phyloP scores from a whole-genome alignment of 73 alveolate genomes.

The Paramecium sonneborni region DNA sequence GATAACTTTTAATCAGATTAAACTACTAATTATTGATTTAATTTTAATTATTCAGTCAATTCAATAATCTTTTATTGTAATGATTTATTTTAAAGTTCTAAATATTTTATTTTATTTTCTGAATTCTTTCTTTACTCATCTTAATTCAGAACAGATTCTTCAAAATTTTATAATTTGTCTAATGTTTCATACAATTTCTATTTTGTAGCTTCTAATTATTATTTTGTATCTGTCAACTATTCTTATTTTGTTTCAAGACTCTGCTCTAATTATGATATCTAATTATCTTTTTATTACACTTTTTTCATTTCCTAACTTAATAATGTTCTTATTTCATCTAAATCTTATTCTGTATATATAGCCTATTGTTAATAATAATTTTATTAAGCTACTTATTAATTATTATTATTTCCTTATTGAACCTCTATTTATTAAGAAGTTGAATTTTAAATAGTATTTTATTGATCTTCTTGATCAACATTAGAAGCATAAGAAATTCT shows the following conservation, averaged over 20 bases:
- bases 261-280: not conserved
- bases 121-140: not conserved
- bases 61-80: not conserved
- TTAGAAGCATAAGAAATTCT: not conserved
- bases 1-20: constrained; percentile 23
- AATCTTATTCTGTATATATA: constrained; percentile 10
- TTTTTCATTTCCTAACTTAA: not conserved
- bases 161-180: not conserved
- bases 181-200: not conserved
- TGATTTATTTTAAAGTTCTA: not conserved
- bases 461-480: not conserved
- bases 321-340: not conserved
- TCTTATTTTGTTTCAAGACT: not conserved
- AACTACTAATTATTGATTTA: not conserved
- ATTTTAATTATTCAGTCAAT: not conserved
- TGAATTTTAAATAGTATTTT: not conserved
- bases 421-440: not conserved
- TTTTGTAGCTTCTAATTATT: not conserved
- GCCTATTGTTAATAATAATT: not conserved
- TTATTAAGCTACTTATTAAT: not conserved
- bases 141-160: not conserved
- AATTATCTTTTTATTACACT: not conserved
- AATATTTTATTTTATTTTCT: not conserved
- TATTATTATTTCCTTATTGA: not conserved
- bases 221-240: not conserved